Evolutionary conservation across 2,329 filamentous ascomycete genomes (phyloP), one percentile per base, ranked within the genome.

Genomic region (Apiospora sp.): DNA sequence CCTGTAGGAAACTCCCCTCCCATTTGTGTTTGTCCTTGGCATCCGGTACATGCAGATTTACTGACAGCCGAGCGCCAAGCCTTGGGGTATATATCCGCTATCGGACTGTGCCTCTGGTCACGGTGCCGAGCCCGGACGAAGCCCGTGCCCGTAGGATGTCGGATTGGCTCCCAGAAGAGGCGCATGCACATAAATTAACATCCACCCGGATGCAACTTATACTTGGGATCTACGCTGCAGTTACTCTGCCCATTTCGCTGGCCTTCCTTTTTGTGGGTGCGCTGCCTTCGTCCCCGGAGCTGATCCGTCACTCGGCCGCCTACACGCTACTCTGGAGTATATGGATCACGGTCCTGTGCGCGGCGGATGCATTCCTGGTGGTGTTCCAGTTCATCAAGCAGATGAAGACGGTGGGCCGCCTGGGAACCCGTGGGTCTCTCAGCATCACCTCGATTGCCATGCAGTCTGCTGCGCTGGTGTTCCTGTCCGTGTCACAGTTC

Each of bases 361-460:
- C 30, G 2, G 27, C 61, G 27, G 72, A 73, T 44, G 72, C 72
- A 22, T 73, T 73, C 30, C 71, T 73, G 43, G 72, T 73, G 19
- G 68, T 71, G 13, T 73, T 73, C 30, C 71, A 73, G 48, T 73
- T 73, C 61, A 70, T 73, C 71, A 73, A 73, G 68, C 72, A 73
- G 70, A 69, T 73, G 54, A 73, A 73, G 71, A 73, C 72, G n/a
- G 58, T 72, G 8, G 72, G 72, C 13, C 71, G 72, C 10, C 68
- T 72, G 46, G 54, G 72, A 12, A 64, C 72, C 14, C 71, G 72
- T 37, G 72, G 72, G 16, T 68, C 72, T 12, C 72, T 73, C n/a
- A 73, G 72, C 54, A 68, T 73, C 48, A 58, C 54, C n/a, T 72
- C 72, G 13, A 70, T 73, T 27, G 48, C 37, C 2, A n/a, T 70